Evolutionary conservation across 2,329 filamentous ascomycete genomes (phyloP), one percentile per base, ranked within the genome.

Genomic region (Diaporthe sp.): DNA sequence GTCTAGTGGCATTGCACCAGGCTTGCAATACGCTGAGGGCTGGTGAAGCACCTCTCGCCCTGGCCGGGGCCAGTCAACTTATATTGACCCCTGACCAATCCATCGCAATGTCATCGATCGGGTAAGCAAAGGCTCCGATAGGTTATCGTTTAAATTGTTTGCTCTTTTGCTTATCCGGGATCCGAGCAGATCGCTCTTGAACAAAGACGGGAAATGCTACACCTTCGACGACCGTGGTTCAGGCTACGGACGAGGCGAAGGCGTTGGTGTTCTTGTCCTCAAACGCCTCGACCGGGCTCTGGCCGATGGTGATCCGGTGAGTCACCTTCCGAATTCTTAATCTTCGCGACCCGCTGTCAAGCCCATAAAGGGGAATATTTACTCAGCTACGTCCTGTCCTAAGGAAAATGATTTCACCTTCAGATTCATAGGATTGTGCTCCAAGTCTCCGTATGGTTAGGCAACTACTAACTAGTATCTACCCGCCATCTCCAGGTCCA

Each of bases 181-280:
- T 55, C 27, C 2, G 10, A 13, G 17, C 19, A 59, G 56, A 2
- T 22, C 27, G 35, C 56, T 59, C 56, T 25, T 42, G 8, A 63
- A 63, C 19, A 63, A 44, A 22, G 56, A 70, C 55, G 77, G 79
- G 59, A 79, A 44, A 56, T 71, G 39, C 5, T 75, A 77, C 22
- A 72, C 77, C 8, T 82, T 79, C 68, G 82, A 84, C 70, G 70
- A 78, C 59, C 77, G 80, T 32, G 82, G 80, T 4, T 78, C 81
- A 65, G 89, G 88, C 0, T 90, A 89, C 75, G 86, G 83, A 2
- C 82, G 88, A 25, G 88, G 87, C 5, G 88, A 90, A 75, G 89
- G 88, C 4, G 77, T 86, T 22, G 86, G 81, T 0, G 81, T 84
- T 3, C 39, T 90, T 0, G 73, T 89, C 0, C 75, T 90, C 3